Evolutionary conservation across 2,329 filamentous ascomycete species (phyloP), one percentile per base, ranked within the genome.

Genomic region (Microsporum ferrugineum): DNA sequence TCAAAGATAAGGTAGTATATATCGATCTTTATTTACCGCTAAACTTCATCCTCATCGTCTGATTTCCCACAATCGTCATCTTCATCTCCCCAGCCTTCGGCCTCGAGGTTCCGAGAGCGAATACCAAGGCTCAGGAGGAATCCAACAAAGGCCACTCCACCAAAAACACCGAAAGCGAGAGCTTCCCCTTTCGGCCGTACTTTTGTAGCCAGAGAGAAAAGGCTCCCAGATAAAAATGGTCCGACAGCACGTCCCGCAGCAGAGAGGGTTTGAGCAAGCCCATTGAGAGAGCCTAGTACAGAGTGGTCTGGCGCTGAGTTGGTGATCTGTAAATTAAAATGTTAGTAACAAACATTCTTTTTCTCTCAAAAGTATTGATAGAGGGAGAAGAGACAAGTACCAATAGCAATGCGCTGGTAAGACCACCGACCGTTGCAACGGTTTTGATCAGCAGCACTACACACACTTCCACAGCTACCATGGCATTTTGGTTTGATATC

Each of bases 221-320:
- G 78, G 0, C 86, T 86, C 0, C 94, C 94, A 0, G 91, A 94
- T 0, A 95, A 78, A 66, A 97, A 91, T 0, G 94, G 94, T 0
- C 94, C 94, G 0, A 90, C 82, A 49, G 91, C 91, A 63, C 94
- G 85, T 6, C 94, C 94, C 0, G 89, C 89, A 0, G 94, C 94
- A 0, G 90, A 95, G 0, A 99, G 83, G 0, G 91, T 96, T 73
- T 99, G 94, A 0, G 94, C 94, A 36, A 97, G 82, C 7, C 94
- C 94, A 69, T 99, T 96, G 31, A 99, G 80, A 0, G 89, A 91
- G 2, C 94, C 94, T 0, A 99, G 82, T 0, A 89, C 91, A 3
- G 88, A 85, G 72, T 92, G 84, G 5, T 91, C 90, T 0, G 91
- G 89, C 0, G 91, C 89, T 0, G 89, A 95, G 68, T 99, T 99